Percentiles rank a stretch among this genome's conserved stretches.
phyloP scores from a whole-genome alignment of 75 land plant species.

The Pinus albicaulis region DNA sequence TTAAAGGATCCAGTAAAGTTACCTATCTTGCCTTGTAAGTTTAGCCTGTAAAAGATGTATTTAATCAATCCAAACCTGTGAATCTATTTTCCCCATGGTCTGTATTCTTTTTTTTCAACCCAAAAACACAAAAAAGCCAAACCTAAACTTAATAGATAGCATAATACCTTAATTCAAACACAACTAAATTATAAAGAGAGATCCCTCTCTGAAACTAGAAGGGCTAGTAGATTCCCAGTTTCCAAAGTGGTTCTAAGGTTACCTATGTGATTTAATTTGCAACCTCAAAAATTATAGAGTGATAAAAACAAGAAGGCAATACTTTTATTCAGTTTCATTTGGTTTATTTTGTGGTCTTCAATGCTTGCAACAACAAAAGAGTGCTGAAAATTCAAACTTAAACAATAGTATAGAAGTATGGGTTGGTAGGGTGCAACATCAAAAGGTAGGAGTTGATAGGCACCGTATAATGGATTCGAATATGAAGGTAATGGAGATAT shows the following conservation, averaged over 20 bases:
- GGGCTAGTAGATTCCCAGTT: too few relatives aligned
- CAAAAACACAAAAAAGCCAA: too few relatives aligned
- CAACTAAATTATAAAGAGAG: background rate
- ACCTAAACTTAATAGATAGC: background rate
- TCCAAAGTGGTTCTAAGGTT: background rate
- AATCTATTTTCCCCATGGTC: too few relatives aligned
- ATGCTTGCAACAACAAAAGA: slow-evolving; percentile 27
- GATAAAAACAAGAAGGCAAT: slow-evolving; percentile 55
- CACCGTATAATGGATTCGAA: slow-evolving; percentile 75
- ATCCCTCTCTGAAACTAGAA: background rate
- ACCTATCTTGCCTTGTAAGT: too few relatives aligned
- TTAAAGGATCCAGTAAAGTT: too few relatives aligned
- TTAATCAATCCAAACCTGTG: too few relatives aligned
- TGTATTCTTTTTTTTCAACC: background rate
- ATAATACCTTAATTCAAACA: background rate
- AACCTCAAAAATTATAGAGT: too few relatives aligned
- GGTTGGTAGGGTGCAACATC: slow-evolving; percentile 40
- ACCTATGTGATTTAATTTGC: slow-evolving; percentile 40
- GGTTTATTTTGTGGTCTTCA: slow-evolving; percentile 42
- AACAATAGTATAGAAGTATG: slow-evolving; percentile 35
- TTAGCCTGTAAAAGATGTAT: too few relatives aligned
- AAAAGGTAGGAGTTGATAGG: slow-evolving; percentile 73
- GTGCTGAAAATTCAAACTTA: slow-evolving; percentile 17
- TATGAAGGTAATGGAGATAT: slow-evolving; percentile 67
- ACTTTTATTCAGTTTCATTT: slow-evolving; percentile 58